Conservation (phyloP, 805 yeast species). For the Zygosaccharomyces lentus region DNA sequence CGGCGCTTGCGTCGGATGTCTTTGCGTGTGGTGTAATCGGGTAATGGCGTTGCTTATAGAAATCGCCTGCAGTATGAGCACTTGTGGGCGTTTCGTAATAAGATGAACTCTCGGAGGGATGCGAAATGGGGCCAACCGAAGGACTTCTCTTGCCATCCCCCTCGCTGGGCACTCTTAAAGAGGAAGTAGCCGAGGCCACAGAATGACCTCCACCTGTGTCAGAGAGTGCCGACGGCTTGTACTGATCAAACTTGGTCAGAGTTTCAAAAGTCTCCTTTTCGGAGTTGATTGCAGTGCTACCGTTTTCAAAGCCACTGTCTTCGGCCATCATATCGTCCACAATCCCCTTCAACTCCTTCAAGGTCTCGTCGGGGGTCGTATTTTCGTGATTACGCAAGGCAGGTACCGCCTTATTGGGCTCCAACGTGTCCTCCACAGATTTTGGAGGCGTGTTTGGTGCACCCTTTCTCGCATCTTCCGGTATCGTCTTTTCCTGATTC, state of each 20-base stretch:
- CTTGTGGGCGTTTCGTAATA: constrained; percentile 3
- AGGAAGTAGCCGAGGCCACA: constrained; percentile 6
- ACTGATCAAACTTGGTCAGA: constrained; percentile 29
- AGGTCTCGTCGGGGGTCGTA: constrained; percentile 16
- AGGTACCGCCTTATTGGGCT: not conserved
- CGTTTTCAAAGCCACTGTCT: constrained; percentile 5
- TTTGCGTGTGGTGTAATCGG: not conserved
- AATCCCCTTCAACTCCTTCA: constrained; percentile 36
- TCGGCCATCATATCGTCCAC: constrained; percentile 33
- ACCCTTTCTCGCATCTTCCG: not conserved
- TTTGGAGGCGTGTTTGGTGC: constrained; percentile 3
- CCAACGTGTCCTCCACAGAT: not conserved
- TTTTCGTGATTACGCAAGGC: not conserved
- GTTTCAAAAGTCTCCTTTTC: constrained; percentile 26
- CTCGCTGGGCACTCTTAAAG: constrained; percentile 10
- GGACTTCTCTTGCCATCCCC: constrained; percentile 13
- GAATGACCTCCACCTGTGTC: constrained; percentile 1
- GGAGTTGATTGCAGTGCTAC: constrained; percentile 8
- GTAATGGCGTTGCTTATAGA: not conserved
- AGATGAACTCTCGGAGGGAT: constrained; percentile 3
- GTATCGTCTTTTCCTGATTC: not conserved
- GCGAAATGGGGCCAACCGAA: constrained; percentile 10
- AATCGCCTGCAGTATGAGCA: constrained; percentile 1
- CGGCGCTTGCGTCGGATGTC: not conserved
- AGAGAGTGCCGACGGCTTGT: constrained; percentile 27